phyloP scores from a whole-genome alignment of 805 yeast species.

The Barnettozyma sucrosica region DNA sequence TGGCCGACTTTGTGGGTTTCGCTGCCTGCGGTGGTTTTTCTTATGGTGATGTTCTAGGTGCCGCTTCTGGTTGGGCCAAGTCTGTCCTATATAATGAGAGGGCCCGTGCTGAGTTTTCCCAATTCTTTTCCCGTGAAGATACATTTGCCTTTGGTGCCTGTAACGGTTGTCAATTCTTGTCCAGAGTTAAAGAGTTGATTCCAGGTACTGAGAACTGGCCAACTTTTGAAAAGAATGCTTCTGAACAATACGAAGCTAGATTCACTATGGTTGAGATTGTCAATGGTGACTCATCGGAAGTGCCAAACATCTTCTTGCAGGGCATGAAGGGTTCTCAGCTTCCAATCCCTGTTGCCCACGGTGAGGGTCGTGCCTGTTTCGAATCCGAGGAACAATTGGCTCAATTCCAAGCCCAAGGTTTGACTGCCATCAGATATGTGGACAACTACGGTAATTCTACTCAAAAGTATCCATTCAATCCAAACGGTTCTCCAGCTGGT shows the following conservation, averaged over 20 bases:
- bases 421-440: constrained; percentile 71
- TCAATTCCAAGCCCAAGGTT: constrained; percentile 44
- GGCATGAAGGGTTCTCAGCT: constrained; percentile 90
- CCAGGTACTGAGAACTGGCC: constrained; percentile 98
- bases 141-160: constrained; percentile 98
- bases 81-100: constrained; percentile 80
- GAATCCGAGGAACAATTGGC: constrained; percentile 38
- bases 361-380: constrained; percentile 92
- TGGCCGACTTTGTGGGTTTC: constrained; percentile 80
- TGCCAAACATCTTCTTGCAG: constrained; percentile 63
- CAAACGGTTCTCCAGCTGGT: constrained; percentile 93
- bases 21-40: constrained; percentile 99
- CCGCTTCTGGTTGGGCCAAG: constrained; percentile 99
- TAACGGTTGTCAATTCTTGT: constrained; percentile 95
- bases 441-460: constrained; percentile 88
- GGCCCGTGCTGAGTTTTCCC: constrained; percentile 69
- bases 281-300: constrained; percentile 36
- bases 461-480: constrained; percentile 85
- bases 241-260: constrained; percentile 97
- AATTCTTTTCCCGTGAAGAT: constrained; percentile 81
- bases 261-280: constrained; percentile 80
- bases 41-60: constrained; percentile 97
- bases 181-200: constrained; percentile 76
- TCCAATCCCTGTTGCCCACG: constrained; percentile 98
- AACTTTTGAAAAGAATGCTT: constrained; percentile 78